Evolutionary conservation across 2,329 filamentous ascomycete species (phyloP), one percentile per base, ranked within the genome.

Genomic region (Penicillium italicum): DNA sequence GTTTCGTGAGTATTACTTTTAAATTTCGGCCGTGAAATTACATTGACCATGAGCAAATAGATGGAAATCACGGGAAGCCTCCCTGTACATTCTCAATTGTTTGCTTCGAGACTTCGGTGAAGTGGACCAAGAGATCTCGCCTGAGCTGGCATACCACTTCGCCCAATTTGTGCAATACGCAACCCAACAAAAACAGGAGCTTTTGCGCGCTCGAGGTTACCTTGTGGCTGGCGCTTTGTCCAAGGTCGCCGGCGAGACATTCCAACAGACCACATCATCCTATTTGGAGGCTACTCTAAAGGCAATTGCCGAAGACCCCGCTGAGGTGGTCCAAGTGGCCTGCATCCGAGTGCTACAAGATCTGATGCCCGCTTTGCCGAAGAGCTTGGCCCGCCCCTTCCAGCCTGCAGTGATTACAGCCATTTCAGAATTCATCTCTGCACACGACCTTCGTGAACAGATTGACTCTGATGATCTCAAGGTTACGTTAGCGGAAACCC

Each of bases 391-490:
- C 24, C 80, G 72, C 71, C 81, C 73, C 67, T 79, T 78, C 43
- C 91, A 96, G 69, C 66, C 77, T 2, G 74, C 80, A 6, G 82
- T 88, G 46, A 80, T 88, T 57, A 74, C 77, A 2, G 79, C 85
- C 22, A 79, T 90, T 38, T 83, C 83, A 1, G 80, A 87, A 34
- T 99, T 92, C 74, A 82, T 97, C 63, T 83, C 87, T 42, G 79
- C 82, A 16, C 91, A 93, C 70, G 91, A 97, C 66, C 80, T 94
- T 46, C 84, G 83, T 50, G 92, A 97, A 18, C 82, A 96, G 45
- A 86, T 89, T 52, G 92, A 97, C 60, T 89, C 90, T 11, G 93
- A 97, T 64, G 94, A 99, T 72, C 83, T 97, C 52, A 85, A 97
- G 62, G 90, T 96, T 14, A 93, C 92, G 0, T 79, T 99, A 31